Percentiles rank a stretch among this genome's conserved stretches.
Conservation (phyloP, 2,329 filamentous ascomycete genomes). For the Colletotrichum gigasporum region DNA sequence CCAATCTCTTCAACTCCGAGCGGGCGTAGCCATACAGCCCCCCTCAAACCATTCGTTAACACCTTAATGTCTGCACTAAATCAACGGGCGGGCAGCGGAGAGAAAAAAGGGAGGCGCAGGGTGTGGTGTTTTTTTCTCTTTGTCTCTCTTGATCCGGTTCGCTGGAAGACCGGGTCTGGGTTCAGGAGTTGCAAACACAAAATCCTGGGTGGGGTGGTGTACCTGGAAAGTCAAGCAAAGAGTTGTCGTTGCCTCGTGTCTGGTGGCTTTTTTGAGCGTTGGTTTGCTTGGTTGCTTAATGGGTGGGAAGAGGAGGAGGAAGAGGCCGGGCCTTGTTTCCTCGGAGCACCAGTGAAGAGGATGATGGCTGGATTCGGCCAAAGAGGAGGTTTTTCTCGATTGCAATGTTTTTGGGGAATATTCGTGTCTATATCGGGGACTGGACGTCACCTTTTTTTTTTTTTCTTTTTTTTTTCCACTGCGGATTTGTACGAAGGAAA, state of each 20-base stretch:
- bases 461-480: background rate
- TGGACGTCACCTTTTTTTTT: background rate
- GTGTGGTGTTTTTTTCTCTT: background rate
- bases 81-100: background rate
- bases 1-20: background rate
- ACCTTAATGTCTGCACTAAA: constrained; percentile 21
- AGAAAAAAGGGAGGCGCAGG: background rate
- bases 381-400: background rate
- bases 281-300: background rate
- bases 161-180: constrained; percentile 20
- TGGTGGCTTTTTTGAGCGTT: background rate
- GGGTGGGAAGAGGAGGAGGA: background rate
- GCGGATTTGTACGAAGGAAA: background rate
- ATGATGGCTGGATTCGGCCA: background rate
- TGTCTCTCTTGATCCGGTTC: constrained; percentile 9
- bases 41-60: constrained; percentile 6
- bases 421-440: background rate
- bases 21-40: constrained; percentile 1
- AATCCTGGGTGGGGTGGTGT: background rate
- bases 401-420: background rate
- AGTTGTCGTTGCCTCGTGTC: background rate
- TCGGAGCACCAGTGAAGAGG: background rate
- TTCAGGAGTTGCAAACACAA: constrained; percentile 9
- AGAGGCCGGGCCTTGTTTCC: constrained; percentile 27
- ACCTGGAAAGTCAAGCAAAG: background rate